Conservation (phyloP, 495 filamentous ascomycete genomes). For the Oidiodendron maius region DNA sequence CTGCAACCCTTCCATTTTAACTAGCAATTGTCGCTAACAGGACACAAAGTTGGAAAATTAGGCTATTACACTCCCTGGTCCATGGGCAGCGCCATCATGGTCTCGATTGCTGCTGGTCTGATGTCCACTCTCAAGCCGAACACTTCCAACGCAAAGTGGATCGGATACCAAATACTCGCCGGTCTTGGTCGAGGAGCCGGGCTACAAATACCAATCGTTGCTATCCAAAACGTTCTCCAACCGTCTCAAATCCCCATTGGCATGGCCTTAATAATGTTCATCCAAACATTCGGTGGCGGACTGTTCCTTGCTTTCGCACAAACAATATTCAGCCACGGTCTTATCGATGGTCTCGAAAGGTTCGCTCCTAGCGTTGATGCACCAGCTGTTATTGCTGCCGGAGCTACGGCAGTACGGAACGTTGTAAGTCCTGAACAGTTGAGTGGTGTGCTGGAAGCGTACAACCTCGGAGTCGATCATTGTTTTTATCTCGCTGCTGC, state of each 20-base stretch:
- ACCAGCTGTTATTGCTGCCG: conserved; percentile 23
- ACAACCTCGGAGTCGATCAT: neutral
- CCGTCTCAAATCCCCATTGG: conserved; percentile 21
- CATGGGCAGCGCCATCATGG: conserved; percentile 9
- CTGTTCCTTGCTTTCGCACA: conserved; percentile 25
- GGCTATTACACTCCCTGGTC: conserved; percentile 56
- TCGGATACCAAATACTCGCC: conserved; percentile 16
- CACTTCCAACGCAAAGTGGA: conserved; percentile 10
- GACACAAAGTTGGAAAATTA: conserved; percentile 29
- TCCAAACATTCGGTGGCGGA: conserved; percentile 25
- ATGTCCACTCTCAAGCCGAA: conserved; percentile 20
- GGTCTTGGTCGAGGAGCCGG: conserved; percentile 11
- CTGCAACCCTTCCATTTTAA: conserved; percentile 37
- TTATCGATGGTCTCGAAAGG: conserved; percentile 14
- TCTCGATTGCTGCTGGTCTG: conserved; percentile 26
- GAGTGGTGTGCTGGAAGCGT: conserved; percentile 6
- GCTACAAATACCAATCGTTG: neutral
- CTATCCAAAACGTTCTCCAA: conserved; percentile 5
- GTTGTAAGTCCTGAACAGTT: conserved; percentile 25
- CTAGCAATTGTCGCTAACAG: conserved; percentile 38
- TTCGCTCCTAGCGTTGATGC: conserved; percentile 25
- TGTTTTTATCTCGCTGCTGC: neutral
- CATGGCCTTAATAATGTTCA: conserved; percentile 24
- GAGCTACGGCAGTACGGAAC: conserved; percentile 28
- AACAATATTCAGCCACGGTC: conserved; percentile 27